Conservation (phyloP, 1,284 basidiomycete species). For the Microbotryum scabiosae region DNA sequence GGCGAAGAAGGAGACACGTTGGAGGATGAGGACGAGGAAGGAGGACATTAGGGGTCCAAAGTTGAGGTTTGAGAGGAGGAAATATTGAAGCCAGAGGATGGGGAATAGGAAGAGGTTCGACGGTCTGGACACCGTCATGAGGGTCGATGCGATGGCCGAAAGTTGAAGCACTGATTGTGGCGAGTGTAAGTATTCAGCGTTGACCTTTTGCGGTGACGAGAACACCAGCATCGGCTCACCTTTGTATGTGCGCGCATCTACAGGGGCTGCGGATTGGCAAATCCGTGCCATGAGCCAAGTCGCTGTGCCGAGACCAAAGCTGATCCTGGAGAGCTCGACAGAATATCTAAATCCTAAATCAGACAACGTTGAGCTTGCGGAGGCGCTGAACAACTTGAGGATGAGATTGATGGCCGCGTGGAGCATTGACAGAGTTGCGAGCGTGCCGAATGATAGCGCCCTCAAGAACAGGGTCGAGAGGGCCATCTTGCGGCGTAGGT, state of each 20-base stretch:
- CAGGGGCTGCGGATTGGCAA: too few relatives aligned
- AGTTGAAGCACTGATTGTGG: too few relatives aligned
- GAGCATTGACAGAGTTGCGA: not conserved
- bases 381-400: not conserved
- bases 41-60: not conserved
- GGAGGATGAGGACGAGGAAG: not conserved
- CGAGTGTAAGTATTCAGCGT: too few relatives aligned
- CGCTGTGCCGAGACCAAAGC: not conserved
- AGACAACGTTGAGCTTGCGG: not conserved
- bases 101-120: conserved; percentile 11
- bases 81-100: conserved; percentile 7
- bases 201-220: too few relatives aligned
- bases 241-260: too few relatives aligned
- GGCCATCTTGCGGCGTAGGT: not conserved
- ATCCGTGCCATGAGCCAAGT: not conserved
- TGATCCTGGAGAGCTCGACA: not conserved
- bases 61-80: not conserved
- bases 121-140: not conserved
- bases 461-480: not conserved
- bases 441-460: conserved; percentile 11
- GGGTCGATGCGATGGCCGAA: not conserved
- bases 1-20: conserved; percentile 24
- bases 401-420: not conserved
- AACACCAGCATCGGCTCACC: too few relatives aligned
- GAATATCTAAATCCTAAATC: not conserved